Percentiles rank a stretch among this genome's conserved stretches.
Evolutionary conservation across 768 basidiomycete species (phyloP).

Genomic region (Xerocomellus dryophilus): DNA sequence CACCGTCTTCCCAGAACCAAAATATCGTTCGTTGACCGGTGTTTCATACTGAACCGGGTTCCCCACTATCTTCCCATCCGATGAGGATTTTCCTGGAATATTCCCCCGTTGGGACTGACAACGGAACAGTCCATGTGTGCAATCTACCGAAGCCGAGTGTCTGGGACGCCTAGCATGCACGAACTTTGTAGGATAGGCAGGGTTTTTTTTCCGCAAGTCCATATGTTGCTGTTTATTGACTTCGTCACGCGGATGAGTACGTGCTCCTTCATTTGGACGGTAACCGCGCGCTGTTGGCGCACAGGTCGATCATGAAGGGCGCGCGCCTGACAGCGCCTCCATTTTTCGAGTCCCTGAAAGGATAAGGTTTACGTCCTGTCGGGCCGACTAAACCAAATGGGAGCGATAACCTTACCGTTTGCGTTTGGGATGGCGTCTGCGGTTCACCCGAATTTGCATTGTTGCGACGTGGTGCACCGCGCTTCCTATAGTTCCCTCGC

Average conservation of each 20-base stretch:
- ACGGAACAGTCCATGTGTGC: not conserved
- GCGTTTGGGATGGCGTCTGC: not conserved
- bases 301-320: slow-evolving; percentile 25
- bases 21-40: not conserved
- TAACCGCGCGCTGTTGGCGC: not conserved
- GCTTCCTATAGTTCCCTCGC: not conserved
- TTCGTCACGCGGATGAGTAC: not conserved
- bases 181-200: not conserved
- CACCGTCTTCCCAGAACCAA: slow-evolving; percentile 5
- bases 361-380: not conserved
- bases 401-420: slow-evolving; percentile 5
- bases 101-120: not conserved
- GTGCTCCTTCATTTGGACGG: not conserved
- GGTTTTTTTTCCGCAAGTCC: not conserved
- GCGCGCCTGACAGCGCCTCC: slow-evolving; percentile 12
- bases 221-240: not conserved
- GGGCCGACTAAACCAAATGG: not conserved
- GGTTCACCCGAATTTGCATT: slow-evolving; percentile 1
- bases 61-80: not conserved
- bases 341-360: slow-evolving; percentile 13
- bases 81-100: slow-evolving; percentile 1
- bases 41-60: slow-evolving; percentile 3
- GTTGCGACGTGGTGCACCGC: not conserved
- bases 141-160: not conserved
- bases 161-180: not conserved